A percentile compares a stretch with the other conserved stretches of the same genome.
Conservation (phyloP, 2,329 filamentous ascomycete genomes). For the Monosporascus cannonballus region DNA sequence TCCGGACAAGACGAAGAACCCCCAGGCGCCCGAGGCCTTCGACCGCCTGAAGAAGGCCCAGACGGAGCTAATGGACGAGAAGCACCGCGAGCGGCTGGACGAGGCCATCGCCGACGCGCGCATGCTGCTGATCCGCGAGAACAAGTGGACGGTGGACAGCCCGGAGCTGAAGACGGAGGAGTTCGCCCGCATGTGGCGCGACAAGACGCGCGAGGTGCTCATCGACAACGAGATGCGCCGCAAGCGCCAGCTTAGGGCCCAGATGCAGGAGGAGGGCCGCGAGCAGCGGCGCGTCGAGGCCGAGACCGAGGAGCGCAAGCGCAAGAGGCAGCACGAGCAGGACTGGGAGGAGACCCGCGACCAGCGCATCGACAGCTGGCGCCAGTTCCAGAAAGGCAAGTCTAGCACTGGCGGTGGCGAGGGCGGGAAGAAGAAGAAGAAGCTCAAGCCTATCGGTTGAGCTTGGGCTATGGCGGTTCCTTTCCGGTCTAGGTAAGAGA, state of each 20-base stretch:
- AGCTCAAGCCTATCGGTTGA: slow-evolving; percentile 59
- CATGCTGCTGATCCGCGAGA: slow-evolving; percentile 88
- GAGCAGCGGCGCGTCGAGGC: slow-evolving; percentile 82
- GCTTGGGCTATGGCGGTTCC: neutral
- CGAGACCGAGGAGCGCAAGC: slow-evolving; percentile 72
- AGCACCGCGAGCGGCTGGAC: slow-evolving; percentile 78
- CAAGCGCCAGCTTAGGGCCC: slow-evolving; percentile 79
- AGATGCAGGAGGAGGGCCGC: slow-evolving; percentile 93
- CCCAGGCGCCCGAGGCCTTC: slow-evolving; percentile 87
- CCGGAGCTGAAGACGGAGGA: slow-evolving; percentile 78
- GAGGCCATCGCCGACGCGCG: slow-evolving; percentile 95
- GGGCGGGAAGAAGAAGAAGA: slow-evolving; percentile 64
- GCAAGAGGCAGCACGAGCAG: slow-evolving; percentile 86
- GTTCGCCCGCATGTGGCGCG: slow-evolving; percentile 80
- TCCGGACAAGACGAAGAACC: slow-evolving; percentile 94
- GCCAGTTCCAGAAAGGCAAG: slow-evolving; percentile 78
- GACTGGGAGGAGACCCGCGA: slow-evolving; percentile 94
- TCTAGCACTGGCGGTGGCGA: slow-evolving; percentile 34
- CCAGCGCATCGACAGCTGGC: slow-evolving; percentile 87
- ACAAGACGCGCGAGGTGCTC: slow-evolving; percentile 84
- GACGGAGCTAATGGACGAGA: slow-evolving; percentile 86
- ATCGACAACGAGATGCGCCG: slow-evolving; percentile 87
- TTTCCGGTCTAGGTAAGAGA: no score
- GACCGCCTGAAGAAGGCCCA: slow-evolving; percentile 95
- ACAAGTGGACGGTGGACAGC: slow-evolving; percentile 86